These are phyloP conservation scores for Penicillium sclerotigenum DNA, from an alignment of 2,329 filamentous ascomycete species.

Conservation along the genomic window DNA sequence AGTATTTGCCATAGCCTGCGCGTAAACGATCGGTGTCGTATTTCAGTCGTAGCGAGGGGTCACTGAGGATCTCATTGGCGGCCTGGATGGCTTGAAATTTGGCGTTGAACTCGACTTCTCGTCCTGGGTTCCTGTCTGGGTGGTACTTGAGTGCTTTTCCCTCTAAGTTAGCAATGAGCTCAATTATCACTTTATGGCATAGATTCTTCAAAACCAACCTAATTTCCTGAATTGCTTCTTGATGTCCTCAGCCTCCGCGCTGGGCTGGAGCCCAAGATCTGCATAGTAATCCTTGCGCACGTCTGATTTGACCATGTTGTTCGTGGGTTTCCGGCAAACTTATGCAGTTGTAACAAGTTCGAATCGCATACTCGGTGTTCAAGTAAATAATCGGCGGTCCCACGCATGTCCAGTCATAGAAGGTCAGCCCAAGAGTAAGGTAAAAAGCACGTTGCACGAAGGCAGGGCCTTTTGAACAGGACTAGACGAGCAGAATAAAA, in stretches of 20 bases:
- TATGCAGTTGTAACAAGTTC: constrained; percentile 7
- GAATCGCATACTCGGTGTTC: constrained; percentile 17
- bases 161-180: not conserved
- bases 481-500: not conserved
- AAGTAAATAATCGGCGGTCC: constrained; percentile 2
- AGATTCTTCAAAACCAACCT: constrained; percentile 49
- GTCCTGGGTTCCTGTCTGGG: constrained; percentile 82
- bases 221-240: constrained; percentile 85
- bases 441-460: constrained; percentile 3
- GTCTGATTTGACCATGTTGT: constrained; percentile 66
- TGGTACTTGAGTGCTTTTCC: constrained; percentile 73
- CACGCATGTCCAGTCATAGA: constrained; percentile 17
- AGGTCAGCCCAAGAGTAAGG: not conserved
- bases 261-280: constrained; percentile 69
- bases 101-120: constrained; percentile 72
- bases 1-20: constrained; percentile 42
- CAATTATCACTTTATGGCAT: not conserved
- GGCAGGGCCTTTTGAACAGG: not conserved
- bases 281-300: constrained; percentile 76
- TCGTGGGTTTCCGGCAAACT: constrained; percentile 9
- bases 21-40: constrained; percentile 62
- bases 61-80: constrained; percentile 73
- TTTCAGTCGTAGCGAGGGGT: constrained; percentile 55
- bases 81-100: constrained; percentile 85
- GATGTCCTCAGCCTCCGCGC: constrained; percentile 69